Percentiles rank a stretch among this genome's conserved stretches.
Conservation (phyloP, 257 asterid species). For the Handroanthus guayacan region DNA sequence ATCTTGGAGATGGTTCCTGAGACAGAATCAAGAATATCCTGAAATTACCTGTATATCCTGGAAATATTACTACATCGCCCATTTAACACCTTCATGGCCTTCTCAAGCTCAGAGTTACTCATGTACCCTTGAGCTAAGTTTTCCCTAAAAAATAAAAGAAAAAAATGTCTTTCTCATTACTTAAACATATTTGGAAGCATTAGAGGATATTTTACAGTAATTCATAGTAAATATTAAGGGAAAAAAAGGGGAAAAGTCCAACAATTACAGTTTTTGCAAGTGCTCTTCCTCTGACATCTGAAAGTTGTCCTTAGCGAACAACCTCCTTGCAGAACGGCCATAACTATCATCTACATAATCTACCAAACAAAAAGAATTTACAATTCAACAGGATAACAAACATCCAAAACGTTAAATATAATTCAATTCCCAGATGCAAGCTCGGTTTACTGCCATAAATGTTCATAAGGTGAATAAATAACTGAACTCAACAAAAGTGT, state of each 20-base stretch:
- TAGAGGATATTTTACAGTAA: background rate
- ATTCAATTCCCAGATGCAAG: background rate
- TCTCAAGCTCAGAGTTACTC: conserved; percentile 88
- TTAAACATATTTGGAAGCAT: background rate
- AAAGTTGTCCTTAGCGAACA: conserved; percentile 42
- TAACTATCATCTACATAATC: conserved; percentile 43
- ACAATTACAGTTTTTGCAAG: conserved; percentile 66
- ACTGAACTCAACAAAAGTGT: background rate
- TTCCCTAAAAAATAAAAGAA: conserved; percentile 52
- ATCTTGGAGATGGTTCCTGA: background rate
- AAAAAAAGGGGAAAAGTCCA: background rate
- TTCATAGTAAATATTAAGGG: background rate
- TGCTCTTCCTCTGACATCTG: conserved; percentile 59
- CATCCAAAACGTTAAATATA: background rate
- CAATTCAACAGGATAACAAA: background rate
- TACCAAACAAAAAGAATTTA: conserved; percentile 23
- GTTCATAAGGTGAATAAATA: background rate
- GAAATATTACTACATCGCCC: conserved; percentile 75
- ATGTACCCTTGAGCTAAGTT: conserved; percentile 84
- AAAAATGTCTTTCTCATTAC: background rate
- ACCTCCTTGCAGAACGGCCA: conserved; percentile 61
- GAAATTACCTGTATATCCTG: conserved; percentile 79
- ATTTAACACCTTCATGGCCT: conserved; percentile 70
- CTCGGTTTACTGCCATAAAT: background rate
- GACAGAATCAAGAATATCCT: conserved; percentile 4